Evolutionary conservation across 148 eudicot species (phyloP), one percentile per base, ranked within the genome.

Genomic region (Talinum fruticosum): DNA sequence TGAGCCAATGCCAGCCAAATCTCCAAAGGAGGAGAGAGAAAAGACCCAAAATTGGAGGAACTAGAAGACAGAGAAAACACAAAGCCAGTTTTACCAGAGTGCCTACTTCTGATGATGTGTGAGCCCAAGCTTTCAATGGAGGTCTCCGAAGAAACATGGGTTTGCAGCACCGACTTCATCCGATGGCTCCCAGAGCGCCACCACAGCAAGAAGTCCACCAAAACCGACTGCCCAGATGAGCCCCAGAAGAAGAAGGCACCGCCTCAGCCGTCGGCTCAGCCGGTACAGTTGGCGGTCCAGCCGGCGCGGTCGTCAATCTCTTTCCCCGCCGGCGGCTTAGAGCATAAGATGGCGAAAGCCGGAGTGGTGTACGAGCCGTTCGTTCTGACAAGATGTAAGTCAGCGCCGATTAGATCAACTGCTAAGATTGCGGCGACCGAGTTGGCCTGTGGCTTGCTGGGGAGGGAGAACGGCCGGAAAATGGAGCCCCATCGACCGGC

Each of bases 41-140:
- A 44, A 35, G 2, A 30, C 19, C 28, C 41, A 19, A 72, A 51
- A 49, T 53, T 24, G 81, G 71, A 76, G 72, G 72, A 57, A 6
- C 54, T 65, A 51, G 33, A 82, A 18, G 37, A 59, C 12, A 59
- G 72, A 36, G 36, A 66, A 53, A 77, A 26, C 21, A 73, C 65
- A 12, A 71, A 69, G 10, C 32, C 80, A n/a, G 80, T 67, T 16
- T 80, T 93, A 81, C 99, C 99, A n/a, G 99, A 95, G 65, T 95
- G 99, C 83, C 85, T 95, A 74, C 81, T 95, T 23, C 70, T 95
- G 35, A 95, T 95, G 99, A 91, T 90, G 93, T 88, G 91, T 30
- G 99, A 95, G 81, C 97, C 97, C 0, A 95, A 95, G 83, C 82
- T 95, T 6, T 95, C 99, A 26, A 95, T 95, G 99, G 99, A 95